phyloP scores from a whole-genome alignment of 2,329 filamentous ascomycete species.

The Aureobasidium sp. region DNA sequence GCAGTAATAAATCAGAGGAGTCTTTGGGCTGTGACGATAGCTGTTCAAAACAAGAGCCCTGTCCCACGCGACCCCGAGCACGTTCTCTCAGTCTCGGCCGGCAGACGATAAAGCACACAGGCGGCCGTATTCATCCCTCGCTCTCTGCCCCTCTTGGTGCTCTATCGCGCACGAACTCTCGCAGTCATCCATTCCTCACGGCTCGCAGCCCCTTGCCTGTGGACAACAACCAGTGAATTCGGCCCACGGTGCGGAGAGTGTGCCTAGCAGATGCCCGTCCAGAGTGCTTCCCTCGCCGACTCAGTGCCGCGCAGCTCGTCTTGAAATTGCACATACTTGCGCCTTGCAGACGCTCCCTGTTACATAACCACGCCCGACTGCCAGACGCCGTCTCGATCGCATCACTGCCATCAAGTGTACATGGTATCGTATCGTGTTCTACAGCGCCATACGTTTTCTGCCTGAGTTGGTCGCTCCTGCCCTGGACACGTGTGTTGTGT shows the following conservation, averaged over 20 bases:
- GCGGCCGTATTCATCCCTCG: background rate
- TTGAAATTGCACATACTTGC: slow-evolving; percentile 18
- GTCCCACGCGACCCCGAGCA: slow-evolving; percentile 2
- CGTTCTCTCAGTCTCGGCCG: background rate
- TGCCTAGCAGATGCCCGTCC: slow-evolving; percentile 6
- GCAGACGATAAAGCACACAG: background rate
- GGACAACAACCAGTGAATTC: slow-evolving; percentile 2
- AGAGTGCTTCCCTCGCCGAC: slow-evolving; percentile 15
- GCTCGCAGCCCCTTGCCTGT: slow-evolving; percentile 6
- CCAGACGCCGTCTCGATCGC: background rate
- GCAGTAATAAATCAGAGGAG: background rate
- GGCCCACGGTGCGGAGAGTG: background rate
- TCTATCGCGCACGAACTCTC: background rate
- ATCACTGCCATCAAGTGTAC: slow-evolving; percentile 1
- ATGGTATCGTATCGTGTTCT: background rate
- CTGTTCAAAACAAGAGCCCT: background rate
- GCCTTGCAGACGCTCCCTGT: slow-evolving; percentile 15
- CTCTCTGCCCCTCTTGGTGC: background rate
- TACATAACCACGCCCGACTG: slow-evolving; percentile 12
- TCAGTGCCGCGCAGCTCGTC: slow-evolving; percentile 8
- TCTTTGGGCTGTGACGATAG: background rate
- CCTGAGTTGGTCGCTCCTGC: background rate
- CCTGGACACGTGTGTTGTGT: background rate
- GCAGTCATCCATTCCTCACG: background rate
- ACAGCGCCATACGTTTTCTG: background rate